Conservation (phyloP, 73 alveolate species). For the Tetrahymena thermophila region DNA sequence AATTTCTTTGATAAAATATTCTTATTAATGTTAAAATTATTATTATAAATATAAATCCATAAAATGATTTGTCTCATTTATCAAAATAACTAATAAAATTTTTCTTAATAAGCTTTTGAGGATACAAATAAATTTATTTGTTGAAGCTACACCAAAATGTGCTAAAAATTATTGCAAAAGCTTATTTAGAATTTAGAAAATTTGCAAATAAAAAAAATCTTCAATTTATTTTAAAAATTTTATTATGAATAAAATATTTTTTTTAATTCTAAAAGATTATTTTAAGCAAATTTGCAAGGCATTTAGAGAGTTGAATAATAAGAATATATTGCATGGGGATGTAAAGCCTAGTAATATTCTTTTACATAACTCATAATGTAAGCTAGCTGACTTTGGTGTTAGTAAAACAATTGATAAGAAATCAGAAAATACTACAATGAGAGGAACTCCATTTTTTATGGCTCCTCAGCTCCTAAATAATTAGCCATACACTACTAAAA, state of each 20-base stretch:
- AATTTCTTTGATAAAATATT: no score
- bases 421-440: slow-evolving; percentile 19
- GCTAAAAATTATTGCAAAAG: no score
- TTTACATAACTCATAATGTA: slow-evolving; percentile 7
- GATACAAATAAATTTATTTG: no score
- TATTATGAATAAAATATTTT: background rate
- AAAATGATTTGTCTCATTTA: background rate
- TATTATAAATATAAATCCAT: no score
- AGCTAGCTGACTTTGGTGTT: slow-evolving; percentile 42
- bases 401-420: slow-evolving; percentile 25
- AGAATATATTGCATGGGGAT: slow-evolving; percentile 33
- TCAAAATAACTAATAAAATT: background rate
- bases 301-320: slow-evolving; percentile 2
- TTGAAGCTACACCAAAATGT: background rate
- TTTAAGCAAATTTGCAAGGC: slow-evolving; percentile 26
- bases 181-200: background rate
- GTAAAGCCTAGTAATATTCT: slow-evolving; percentile 31
- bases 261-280: background rate
- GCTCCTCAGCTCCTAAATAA: slow-evolving; percentile 23
- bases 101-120: no score
- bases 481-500: slow-evolving; percentile 20
- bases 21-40: background rate
- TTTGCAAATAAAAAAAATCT: background rate
- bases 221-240: no score
- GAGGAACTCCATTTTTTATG: slow-evolving; percentile 39